Conservation (phyloP, 2,329 filamentous ascomycete species). For the Bretziella fagacearum region DNA sequence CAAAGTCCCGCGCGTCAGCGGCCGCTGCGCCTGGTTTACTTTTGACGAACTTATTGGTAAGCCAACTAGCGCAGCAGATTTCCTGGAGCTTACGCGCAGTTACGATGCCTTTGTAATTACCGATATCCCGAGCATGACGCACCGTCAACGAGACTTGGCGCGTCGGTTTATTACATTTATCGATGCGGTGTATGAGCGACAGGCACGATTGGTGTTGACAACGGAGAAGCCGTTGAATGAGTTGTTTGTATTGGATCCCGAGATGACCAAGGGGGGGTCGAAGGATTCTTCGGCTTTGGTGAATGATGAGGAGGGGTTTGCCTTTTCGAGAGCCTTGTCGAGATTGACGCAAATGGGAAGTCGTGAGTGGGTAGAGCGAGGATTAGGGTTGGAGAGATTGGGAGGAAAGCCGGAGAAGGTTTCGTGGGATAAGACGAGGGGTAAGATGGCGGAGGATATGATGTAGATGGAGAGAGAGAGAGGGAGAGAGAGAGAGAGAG, state of each 20-base stretch:
- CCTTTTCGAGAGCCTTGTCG: slow-evolving; percentile 77
- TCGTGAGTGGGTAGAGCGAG: slow-evolving; percentile 83
- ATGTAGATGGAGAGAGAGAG: too few relatives aligned
- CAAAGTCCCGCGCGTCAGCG: slow-evolving; percentile 70
- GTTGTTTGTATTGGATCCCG: slow-evolving; percentile 63
- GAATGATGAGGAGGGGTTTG: slow-evolving; percentile 91
- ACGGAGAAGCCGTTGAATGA: slow-evolving; percentile 70
- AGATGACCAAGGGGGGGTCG: slow-evolving; percentile 46
- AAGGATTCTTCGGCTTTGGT: slow-evolving; percentile 78
- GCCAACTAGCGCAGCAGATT: slow-evolving; percentile 86
- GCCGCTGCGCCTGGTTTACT: slow-evolving; percentile 74
- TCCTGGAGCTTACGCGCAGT: slow-evolving; percentile 73
- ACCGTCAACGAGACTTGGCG: slow-evolving; percentile 70
- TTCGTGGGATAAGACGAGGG: slow-evolving; percentile 47
- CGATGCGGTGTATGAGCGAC: slow-evolving; percentile 81
- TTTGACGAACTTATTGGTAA: slow-evolving; percentile 83
- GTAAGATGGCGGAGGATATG: slow-evolving; percentile 50
- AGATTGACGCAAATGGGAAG: slow-evolving; percentile 85
- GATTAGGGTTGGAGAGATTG: slow-evolving; percentile 45
- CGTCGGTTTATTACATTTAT: slow-evolving; percentile 94
- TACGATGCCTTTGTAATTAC: slow-evolving; percentile 91
- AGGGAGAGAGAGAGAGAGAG: background rate
- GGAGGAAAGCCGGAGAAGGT: slow-evolving; percentile 51
- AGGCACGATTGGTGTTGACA: slow-evolving; percentile 90
- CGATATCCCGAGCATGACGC: slow-evolving; percentile 80